Percentiles rank a stretch among this genome's conserved stretches.
Evolutionary conservation across 129 eudicot genomes (phyloP).

Genomic region (Centella asiatica): DNA sequence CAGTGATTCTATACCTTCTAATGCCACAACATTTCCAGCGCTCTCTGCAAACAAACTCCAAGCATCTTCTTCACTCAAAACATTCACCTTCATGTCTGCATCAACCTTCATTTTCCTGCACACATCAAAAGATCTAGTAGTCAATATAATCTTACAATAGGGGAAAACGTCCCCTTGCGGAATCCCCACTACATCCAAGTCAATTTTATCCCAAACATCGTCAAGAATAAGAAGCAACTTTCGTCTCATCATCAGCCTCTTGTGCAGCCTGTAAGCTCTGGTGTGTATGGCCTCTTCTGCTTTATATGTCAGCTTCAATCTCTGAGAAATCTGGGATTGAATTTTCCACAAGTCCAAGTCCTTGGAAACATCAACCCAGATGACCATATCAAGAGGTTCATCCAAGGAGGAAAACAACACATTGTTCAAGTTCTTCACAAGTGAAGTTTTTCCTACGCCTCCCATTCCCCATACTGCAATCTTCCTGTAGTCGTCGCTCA

Average conservation of each 20-base stretch:
- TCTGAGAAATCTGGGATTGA: slow-evolving; percentile 26
- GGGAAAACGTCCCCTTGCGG: slow-evolving; percentile 18
- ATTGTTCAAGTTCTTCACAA: slow-evolving; percentile 26
- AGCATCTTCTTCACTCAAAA: slow-evolving; percentile 29
- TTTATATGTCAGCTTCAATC: slow-evolving; percentile 19
- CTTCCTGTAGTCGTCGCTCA: slow-evolving; percentile 1
- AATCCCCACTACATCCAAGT: slow-evolving; percentile 25
- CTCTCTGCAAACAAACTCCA: slow-evolving; percentile 27
- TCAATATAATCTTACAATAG: slow-evolving; percentile 22
- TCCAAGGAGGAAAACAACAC: not conserved
- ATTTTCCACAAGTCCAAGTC: slow-evolving; percentile 10
- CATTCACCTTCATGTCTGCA: slow-evolving; percentile 11
- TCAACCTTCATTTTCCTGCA: slow-evolving; percentile 21
- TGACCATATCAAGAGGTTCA: slow-evolving; percentile 16
- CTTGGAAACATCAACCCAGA: slow-evolving; percentile 26
- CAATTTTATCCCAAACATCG: slow-evolving; percentile 30
- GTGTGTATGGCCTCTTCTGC: slow-evolving; percentile 14
- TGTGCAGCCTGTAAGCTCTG: slow-evolving; percentile 16
- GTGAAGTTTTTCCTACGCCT: slow-evolving; percentile 31
- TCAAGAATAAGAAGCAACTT: slow-evolving; percentile 30
- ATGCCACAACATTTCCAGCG: slow-evolving; percentile 18
- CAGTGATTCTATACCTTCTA: slow-evolving; percentile 21
- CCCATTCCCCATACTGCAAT: slow-evolving; percentile 30
- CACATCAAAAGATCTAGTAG: slow-evolving; percentile 27
- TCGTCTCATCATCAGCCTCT: slow-evolving; percentile 17